phyloP scores from a whole-genome alignment of 441 rosid species.

The Cnidoscolus chayamansa region DNA sequence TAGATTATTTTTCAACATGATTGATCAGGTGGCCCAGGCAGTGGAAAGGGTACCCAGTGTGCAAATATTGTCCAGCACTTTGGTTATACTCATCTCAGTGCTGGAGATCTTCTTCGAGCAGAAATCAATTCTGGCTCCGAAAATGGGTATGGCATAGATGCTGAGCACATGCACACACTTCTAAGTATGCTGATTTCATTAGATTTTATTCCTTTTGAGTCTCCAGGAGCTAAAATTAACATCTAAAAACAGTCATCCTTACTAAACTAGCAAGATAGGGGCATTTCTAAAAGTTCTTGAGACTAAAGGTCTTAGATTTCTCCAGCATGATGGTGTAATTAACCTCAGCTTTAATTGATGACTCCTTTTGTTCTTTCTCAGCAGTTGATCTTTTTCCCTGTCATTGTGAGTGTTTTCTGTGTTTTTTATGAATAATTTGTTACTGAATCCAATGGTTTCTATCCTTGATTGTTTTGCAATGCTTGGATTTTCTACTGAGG shows the following conservation, averaged over 20 bases:
- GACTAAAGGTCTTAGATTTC: not conserved
- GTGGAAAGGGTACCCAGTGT: conserved; percentile 93
- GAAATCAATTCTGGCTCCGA: conserved; percentile 82
- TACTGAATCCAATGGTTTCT: not conserved
- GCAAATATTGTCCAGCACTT: conserved; percentile 62
- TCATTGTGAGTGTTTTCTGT: not conserved
- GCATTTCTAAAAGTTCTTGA: too few species aligned
- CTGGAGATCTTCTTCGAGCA: conserved; percentile 90
- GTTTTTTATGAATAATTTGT: not conserved
- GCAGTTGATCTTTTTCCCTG: not conserved
- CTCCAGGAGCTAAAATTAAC: not conserved
- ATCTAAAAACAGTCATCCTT: not conserved
- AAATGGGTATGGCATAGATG: conserved; percentile 54
- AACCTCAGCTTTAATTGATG: not conserved
- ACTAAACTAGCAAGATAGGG: not conserved
- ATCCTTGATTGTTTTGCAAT: not conserved
- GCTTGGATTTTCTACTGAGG: not conserved
- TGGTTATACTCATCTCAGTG: conserved; percentile 83
- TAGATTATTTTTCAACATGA: conserved; percentile 18
- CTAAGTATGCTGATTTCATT: not conserved
- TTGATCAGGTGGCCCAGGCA: conserved; percentile 81
- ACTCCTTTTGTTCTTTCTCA: not conserved
- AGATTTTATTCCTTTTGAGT: not conserved
- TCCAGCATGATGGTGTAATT: not conserved
- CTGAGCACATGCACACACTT: not conserved